Conservation (phyloP, 345 rosid species). For the Leavenworthia alabamica region DNA sequence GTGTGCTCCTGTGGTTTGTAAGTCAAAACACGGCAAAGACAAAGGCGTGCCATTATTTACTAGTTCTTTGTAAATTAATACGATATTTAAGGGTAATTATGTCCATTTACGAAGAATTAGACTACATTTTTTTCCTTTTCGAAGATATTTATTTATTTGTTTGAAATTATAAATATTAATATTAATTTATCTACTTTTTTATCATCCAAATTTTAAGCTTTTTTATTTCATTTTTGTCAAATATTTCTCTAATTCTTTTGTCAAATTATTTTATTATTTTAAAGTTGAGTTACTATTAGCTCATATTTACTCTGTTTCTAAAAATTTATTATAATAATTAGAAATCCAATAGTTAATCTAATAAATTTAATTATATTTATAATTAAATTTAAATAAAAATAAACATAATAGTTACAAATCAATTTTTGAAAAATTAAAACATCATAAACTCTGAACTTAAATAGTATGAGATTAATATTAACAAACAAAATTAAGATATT, state of each 20-base stretch:
- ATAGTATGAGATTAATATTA: neutral
- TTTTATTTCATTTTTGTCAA: neutral
- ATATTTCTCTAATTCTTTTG: neutral
- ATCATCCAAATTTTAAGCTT: neutral
- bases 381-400: too few relatives aligned
- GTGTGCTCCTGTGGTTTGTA: constrained; percentile 23
- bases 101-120: constrained; percentile 22
- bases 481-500: neutral
- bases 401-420: too few relatives aligned
- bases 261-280: neutral
- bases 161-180: neutral
- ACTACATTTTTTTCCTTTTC: neutral
- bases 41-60: constrained; percentile 20
- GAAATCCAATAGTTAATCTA: too few relatives aligned
- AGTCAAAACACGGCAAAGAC: constrained; percentile 39
- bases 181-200: neutral
- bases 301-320: too few relatives aligned
- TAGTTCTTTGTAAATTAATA: constrained; percentile 9
- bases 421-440: too few relatives aligned
- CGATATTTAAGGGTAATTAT: neutral
- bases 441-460: too few relatives aligned
- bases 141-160: neutral
- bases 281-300: neutral
- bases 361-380: too few relatives aligned
- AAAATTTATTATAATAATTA: too few relatives aligned